Evolutionary conservation across 192 early-diverging fungal species (phyloP), one percentile per base, ranked within the genome.

Genomic region (Allomyces javanicus): DNA sequence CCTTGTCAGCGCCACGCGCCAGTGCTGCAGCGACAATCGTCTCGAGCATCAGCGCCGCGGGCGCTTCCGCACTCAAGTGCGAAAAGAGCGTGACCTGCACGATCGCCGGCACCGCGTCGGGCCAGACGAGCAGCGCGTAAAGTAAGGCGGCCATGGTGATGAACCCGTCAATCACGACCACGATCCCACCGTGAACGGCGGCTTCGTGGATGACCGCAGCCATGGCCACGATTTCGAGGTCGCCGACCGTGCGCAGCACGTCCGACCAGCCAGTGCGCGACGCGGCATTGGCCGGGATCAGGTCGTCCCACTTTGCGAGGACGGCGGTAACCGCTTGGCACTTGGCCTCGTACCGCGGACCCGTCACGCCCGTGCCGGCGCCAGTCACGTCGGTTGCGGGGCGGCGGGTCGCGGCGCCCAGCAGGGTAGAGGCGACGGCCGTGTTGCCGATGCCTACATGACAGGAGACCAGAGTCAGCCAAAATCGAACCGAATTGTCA

Each of bases 171-270:
- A 72, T 65, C 10, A 72, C 19, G 17, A 72, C 64, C 1, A 63
- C 62, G 25, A 58, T 45, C 50, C 17, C 12, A 3, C 17, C 12
- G 17, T 14, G 5, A 9, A 27, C 25, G 2, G 64, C 68, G 19
- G 65, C 44, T 14, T 64, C 70, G 61, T 55, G 65, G 23, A 66
- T 61, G 12, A 33, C 65, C 19, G 40, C 63, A 1, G 27, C 62
- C 69, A 72, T 72, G 24, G 71, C 70, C 19, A 65, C 65, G 25
- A 72, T 71, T 62, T 72, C 71, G 22, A 72, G 65, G 61, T 65
- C 44, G 22, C 61, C 62, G 12, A 65, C 21, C 22, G 10, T 24
- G 14, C 23, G 27, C 64, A 33, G 11, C 19, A 67, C 44, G 14
- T 61, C 67, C 26, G 50, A 33, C 25, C 70, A 65, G 66, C 14